These are phyloP conservation scores for Stromatinia cepivora DNA, from an alignment of 2,329 filamentous ascomycete genomes.

Conservation along the genomic window DNA sequence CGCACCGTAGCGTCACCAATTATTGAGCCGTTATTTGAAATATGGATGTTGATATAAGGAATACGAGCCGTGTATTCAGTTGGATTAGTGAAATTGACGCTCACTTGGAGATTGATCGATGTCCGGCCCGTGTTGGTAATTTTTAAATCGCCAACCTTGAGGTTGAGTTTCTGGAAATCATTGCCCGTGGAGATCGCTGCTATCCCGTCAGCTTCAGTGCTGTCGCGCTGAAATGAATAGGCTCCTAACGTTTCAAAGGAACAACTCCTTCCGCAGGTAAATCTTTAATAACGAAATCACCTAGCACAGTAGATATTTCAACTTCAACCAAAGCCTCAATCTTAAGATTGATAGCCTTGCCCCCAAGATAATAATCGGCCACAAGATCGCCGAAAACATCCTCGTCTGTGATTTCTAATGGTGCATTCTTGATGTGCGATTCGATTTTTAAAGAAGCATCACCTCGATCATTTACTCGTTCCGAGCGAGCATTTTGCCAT, in stretches of 20 bases:
- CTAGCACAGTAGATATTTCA: constrained; percentile 77
- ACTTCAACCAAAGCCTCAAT: constrained; percentile 82
- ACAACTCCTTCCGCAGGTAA: constrained; percentile 85
- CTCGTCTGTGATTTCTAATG: constrained; percentile 78
- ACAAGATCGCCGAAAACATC: constrained; percentile 78
- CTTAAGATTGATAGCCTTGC: constrained; percentile 64
- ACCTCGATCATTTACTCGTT: constrained; percentile 59
- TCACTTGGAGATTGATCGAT: constrained; percentile 69
- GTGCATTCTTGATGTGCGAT: constrained; percentile 74
- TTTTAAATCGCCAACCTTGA: constrained; percentile 68
- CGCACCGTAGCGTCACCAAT: constrained; percentile 73
- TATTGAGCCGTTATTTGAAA: constrained; percentile 70
- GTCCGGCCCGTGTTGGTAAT: constrained; percentile 71
- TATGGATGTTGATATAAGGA: constrained; percentile 76
- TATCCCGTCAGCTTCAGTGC: constrained; percentile 41
- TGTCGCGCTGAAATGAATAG: constrained; percentile 47
- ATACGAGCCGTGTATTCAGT: constrained; percentile 80
- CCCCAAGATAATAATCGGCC: constrained; percentile 76
- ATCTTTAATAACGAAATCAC: constrained; percentile 75
- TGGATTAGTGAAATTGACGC: constrained; percentile 85
- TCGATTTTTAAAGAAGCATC: constrained; percentile 69
- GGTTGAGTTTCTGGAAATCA: constrained; percentile 50
- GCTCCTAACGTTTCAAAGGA: constrained; percentile 87
- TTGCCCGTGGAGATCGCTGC: constrained; percentile 59
- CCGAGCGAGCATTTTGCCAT: constrained; percentile 85